Evolutionary conservation across 164 flowering plant genomes (phyloP).

Genomic region (Dillenia turbinata): DNA sequence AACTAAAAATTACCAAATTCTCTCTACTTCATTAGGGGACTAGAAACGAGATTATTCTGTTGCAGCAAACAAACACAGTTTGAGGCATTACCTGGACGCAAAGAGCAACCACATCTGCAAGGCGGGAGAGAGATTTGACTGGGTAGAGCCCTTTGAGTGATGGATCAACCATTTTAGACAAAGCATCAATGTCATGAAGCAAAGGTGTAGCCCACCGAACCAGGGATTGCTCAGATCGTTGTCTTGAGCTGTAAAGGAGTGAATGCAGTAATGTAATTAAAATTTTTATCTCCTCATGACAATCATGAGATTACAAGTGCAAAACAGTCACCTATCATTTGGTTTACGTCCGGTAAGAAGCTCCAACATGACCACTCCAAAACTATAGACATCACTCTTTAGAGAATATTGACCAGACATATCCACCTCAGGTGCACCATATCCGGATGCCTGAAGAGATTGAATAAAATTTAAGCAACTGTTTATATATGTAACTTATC

Average conservation of each 20-base stretch:
- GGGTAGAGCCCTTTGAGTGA: slow-evolving; percentile 84
- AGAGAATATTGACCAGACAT: slow-evolving; percentile 88
- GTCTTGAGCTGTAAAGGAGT: slow-evolving; percentile 52
- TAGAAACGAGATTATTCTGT: no score
- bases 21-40: no score
- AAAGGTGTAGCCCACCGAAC: slow-evolving; percentile 99
- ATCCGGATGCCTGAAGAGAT: slow-evolving; percentile 59
- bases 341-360: slow-evolving; percentile 94
- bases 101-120: slow-evolving; percentile 94
- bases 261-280: not conserved
- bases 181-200: slow-evolving; percentile 97
- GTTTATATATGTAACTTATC: no score
- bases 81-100: slow-evolving; percentile 83
- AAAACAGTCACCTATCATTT: slow-evolving; percentile 63
- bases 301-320: not conserved
- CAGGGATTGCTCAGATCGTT: slow-evolving; percentile 85
- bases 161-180: slow-evolving; percentile 94
- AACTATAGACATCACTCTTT: slow-evolving; percentile 94
- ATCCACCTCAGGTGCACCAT: slow-evolving; percentile 85
- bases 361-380: slow-evolving; percentile 98
- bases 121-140: slow-evolving; percentile 93
- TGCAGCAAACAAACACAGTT: no score
- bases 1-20: no score
- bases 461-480: not conserved
- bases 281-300: not conserved